Evolutionary conservation across 495 filamentous ascomycete species (phyloP).

Genomic region (Cladorrhinum samala): DNA sequence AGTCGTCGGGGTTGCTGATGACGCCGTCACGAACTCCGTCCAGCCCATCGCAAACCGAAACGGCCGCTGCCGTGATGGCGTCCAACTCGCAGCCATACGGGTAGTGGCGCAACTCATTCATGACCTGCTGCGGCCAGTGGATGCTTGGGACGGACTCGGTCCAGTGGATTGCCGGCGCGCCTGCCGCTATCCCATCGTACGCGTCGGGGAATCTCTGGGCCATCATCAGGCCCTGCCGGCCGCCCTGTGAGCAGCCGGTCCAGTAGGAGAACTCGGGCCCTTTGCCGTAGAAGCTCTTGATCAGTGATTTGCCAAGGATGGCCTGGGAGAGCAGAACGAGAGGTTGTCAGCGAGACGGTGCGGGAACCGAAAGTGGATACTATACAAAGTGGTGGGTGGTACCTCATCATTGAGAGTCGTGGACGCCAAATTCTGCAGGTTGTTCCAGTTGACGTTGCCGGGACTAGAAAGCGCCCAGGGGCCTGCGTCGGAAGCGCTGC

Average conservation of each 20-base stretch:
- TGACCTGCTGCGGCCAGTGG: constrained; percentile 34
- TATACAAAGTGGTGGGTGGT: too few species aligned
- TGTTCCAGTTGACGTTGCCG: constrained; percentile 37
- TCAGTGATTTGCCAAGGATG: constrained; percentile 28
- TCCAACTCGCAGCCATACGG: constrained; percentile 32
- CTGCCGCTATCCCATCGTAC: constrained; percentile 39
- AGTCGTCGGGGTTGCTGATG: constrained; percentile 19
- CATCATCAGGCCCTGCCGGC: constrained; percentile 36
- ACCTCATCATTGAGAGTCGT: constrained; percentile 22
- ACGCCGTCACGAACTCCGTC: constrained; percentile 36
- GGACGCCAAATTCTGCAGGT: constrained; percentile 35
- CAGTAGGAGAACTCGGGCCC: constrained; percentile 36
- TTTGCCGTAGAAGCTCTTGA: constrained; percentile 30
- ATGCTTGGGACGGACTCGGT: constrained; percentile 7
- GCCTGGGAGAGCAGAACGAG: too few species aligned
- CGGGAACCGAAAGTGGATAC: too few species aligned
- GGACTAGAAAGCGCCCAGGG: constrained; percentile 36
- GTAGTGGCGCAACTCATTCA: constrained; percentile 22
- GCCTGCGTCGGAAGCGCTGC: background rate
- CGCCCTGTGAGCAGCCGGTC: constrained; percentile 42
- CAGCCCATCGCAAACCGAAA: constrained; percentile 31
- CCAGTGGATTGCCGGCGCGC: constrained; percentile 33
- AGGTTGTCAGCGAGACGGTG: too few species aligned
- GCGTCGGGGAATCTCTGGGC: constrained; percentile 38
- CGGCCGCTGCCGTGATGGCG: constrained; percentile 22